Conservation (phyloP, 768 basidiomycete genomes). For the Agrocybe pediades region DNA sequence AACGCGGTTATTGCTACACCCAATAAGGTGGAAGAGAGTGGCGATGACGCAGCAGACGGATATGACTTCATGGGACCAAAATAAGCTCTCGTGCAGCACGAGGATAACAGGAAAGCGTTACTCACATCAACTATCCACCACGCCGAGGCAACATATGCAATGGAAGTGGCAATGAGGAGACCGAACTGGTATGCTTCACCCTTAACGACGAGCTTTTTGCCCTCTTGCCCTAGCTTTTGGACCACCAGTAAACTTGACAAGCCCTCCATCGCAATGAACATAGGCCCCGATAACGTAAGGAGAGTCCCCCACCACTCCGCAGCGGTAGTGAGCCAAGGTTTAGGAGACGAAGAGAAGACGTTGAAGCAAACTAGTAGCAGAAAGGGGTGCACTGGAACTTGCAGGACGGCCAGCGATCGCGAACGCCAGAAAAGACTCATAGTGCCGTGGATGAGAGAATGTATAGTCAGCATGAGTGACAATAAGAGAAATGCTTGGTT, state of each 20-base stretch:
- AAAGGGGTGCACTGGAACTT: constrained; percentile 87
- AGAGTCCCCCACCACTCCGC: constrained; percentile 74
- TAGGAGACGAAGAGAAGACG: constrained; percentile 66
- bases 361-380: constrained; percentile 88
- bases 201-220: constrained; percentile 66
- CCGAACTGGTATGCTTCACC: constrained; percentile 79
- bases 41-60: constrained; percentile 79
- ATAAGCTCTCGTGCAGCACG: constrained; percentile 9
- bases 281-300: constrained; percentile 70
- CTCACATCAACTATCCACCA: constrained; percentile 86
- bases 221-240: constrained; percentile 79
- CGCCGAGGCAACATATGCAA: constrained; percentile 77
- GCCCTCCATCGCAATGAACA: constrained; percentile 83
- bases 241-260: constrained; percentile 82
- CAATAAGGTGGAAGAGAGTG: constrained; percentile 85
- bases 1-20: constrained; percentile 88
- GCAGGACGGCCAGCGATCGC: constrained; percentile 70
- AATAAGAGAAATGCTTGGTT: constrained; percentile 79
- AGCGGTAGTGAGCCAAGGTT: constrained; percentile 56
- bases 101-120: constrained; percentile 16
- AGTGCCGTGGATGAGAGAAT: constrained; percentile 83
- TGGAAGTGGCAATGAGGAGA: constrained; percentile 74
- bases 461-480: constrained; percentile 73
- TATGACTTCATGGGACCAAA: constrained; percentile 56
- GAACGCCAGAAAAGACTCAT: constrained; percentile 74